Conservation (phyloP, 345 rosid species). For the Theobroma cacao region DNA sequence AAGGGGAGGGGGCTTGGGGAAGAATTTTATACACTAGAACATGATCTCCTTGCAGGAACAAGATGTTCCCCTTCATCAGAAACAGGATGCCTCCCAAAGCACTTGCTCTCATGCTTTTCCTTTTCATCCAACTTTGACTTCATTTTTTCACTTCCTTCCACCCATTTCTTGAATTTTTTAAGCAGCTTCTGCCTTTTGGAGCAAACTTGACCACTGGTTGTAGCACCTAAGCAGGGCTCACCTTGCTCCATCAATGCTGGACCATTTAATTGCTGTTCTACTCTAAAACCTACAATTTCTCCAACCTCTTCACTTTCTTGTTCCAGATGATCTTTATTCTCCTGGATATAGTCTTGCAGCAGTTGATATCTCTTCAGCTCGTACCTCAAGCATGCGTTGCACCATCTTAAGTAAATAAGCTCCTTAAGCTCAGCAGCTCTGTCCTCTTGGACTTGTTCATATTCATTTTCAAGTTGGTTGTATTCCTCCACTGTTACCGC, state of each 20-base stretch:
- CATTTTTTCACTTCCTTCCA: conserved; percentile 54
- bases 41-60: conserved; percentile 43
- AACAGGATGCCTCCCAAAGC: conserved; percentile 44
- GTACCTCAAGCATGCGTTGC: conserved; percentile 72
- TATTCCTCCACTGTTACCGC: conserved; percentile 35
- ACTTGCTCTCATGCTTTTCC: conserved; percentile 28
- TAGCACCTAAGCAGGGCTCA: background rate
- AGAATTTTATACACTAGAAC: conserved; percentile 40
- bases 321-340: conserved; percentile 22
- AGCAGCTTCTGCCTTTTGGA: conserved; percentile 53
- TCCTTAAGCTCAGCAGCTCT: conserved; percentile 48
- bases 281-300: conserved; percentile 16
- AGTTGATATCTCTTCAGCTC: conserved; percentile 40
- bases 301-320: conserved; percentile 24
- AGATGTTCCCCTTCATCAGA: conserved; percentile 28
- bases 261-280: conserved; percentile 27
- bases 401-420: conserved; percentile 58
- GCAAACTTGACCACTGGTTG: conserved; percentile 16
- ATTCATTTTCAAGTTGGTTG: conserved; percentile 36
- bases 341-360: conserved; percentile 25
- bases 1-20: background rate
- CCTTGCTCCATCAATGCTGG: conserved; percentile 17
- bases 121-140: conserved; percentile 38
- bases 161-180: conserved; percentile 64
- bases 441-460: conserved; percentile 43